Conservation (phyloP, 306 rosid species). For the Quercus gilva region DNA sequence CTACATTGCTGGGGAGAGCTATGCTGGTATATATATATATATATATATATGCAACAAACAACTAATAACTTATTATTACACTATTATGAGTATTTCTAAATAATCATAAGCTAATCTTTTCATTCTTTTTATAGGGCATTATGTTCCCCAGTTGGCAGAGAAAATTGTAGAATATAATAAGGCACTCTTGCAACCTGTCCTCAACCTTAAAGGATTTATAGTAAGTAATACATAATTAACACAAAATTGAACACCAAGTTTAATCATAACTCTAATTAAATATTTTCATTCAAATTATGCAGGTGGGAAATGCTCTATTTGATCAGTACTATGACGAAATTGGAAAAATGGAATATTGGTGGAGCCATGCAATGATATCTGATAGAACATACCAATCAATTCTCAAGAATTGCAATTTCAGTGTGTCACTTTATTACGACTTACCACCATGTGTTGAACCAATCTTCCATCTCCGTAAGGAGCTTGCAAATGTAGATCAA, state of each 20-base stretch:
- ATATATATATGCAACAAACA: not conserved
- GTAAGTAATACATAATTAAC: slow-evolving; percentile 33
- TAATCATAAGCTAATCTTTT: slow-evolving; percentile 1
- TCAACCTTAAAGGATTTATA: slow-evolving; percentile 69
- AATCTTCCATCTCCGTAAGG: slow-evolving; percentile 44
- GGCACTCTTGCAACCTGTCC: slow-evolving; percentile 40
- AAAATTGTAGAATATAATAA: slow-evolving; percentile 53
- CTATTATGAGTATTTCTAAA: not conserved
- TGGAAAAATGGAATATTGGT: slow-evolving; percentile 73
- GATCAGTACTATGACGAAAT: slow-evolving; percentile 56
- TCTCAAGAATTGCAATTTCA: slow-evolving; percentile 61
- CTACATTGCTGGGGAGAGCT: slow-evolving; percentile 88
- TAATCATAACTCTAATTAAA: not conserved
- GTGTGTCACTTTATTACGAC: not conserved
- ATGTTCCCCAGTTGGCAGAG: slow-evolving; percentile 83
- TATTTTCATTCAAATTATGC: not conserved
- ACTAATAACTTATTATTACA: not conserved
- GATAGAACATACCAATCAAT: slow-evolving; percentile 65
- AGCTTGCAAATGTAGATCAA: slow-evolving; percentile 58
- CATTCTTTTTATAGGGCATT: slow-evolving; percentile 51
- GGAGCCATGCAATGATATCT: slow-evolving; percentile 81
- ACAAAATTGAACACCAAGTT: not conserved
- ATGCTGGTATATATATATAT: slow-evolving; percentile 55
- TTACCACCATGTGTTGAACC: slow-evolving; percentile 47
- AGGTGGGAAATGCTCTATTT: slow-evolving; percentile 83